Conservation (phyloP, 768 basidiomycete species). For the Termitomyces sp. region DNA sequence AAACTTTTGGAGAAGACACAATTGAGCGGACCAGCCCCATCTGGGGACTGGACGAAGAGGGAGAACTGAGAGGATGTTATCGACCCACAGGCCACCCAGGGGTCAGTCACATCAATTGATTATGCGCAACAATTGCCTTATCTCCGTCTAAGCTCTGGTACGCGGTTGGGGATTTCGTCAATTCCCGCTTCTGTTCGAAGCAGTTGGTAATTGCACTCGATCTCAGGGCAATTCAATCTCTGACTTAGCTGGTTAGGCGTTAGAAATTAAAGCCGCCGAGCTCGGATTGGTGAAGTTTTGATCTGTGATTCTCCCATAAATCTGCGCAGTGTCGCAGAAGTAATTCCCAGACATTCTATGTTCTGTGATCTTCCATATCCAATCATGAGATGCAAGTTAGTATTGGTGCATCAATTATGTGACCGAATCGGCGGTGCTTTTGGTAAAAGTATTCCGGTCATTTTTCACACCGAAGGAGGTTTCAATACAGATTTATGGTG, state of each 20-base stretch:
- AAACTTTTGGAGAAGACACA: conserved; percentile 28
- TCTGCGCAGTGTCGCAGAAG: neutral
- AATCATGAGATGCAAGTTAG: neutral
- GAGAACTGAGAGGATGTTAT: conserved; percentile 30
- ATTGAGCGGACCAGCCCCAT: conserved; percentile 23
- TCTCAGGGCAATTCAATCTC: neutral
- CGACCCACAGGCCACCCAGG: conserved; percentile 37
- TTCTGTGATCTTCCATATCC: neutral
- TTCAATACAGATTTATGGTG: too few species aligned
- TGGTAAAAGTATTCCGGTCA: neutral
- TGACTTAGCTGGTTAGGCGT: conserved; percentile 15
- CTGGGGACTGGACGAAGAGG: conserved; percentile 38
- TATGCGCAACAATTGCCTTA: neutral
- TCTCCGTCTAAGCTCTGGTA: conserved; percentile 30
- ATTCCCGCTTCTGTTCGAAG: conserved; percentile 28
- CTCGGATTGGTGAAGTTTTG: conserved; percentile 14
- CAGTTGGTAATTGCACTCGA: conserved; percentile 23
- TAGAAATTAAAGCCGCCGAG: conserved; percentile 30
- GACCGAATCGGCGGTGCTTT: neutral
- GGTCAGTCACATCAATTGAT: conserved; percentile 14
- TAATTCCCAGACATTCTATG: neutral
- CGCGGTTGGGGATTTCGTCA: conserved; percentile 28
- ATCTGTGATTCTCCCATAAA: neutral
- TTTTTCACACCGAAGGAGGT: neutral
- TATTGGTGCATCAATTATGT: neutral